These are phyloP conservation scores for Rachicladosporium sp. DNA, from an alignment of 2,329 filamentous ascomycete species.

Conservation along the genomic window DNA sequence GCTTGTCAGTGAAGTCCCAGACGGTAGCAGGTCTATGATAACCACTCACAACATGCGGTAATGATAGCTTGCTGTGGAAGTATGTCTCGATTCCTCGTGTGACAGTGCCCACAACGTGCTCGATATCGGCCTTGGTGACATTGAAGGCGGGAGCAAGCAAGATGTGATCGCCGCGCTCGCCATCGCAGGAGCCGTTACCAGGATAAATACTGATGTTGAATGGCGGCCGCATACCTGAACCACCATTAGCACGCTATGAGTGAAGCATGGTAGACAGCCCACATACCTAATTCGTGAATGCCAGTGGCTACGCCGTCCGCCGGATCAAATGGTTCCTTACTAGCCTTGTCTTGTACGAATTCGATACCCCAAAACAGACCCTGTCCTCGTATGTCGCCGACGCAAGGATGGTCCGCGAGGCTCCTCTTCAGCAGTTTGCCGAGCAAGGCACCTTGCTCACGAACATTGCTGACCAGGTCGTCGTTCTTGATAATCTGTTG, in stretches of 20 bases:
- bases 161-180: conserved; percentile 49
- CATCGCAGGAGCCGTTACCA: conserved; percentile 46
- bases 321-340: conserved; percentile 39
- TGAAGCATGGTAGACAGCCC: conserved; percentile 23
- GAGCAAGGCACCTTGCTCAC: conserved; percentile 37
- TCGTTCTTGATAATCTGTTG: conserved; percentile 45
- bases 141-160: conserved; percentile 57
- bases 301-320: conserved; percentile 31
- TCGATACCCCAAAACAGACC: conserved; percentile 46
- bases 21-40: too few relatives aligned
- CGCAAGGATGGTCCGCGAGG: conserved; percentile 34
- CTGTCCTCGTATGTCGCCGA: conserved; percentile 47
- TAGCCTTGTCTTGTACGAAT: conserved; percentile 41
- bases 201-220: conserved; percentile 48
- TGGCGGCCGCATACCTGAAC: conserved; percentile 26
- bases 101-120: conserved; percentile 39
- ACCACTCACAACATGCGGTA: not conserved
- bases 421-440: conserved; percentile 28
- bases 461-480: conserved; percentile 43
- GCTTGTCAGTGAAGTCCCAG: too few relatives aligned
- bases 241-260: conserved; percentile 2
- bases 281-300: conserved; percentile 30
- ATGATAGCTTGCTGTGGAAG: conserved; percentile 38
- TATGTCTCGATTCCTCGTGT: conserved; percentile 41
- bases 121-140: conserved; percentile 42